Percentiles rank a stretch among this genome's conserved stretches.
Conservation (phyloP, 495 filamentous ascomycete genomes). For the Patellaria atrata region DNA sequence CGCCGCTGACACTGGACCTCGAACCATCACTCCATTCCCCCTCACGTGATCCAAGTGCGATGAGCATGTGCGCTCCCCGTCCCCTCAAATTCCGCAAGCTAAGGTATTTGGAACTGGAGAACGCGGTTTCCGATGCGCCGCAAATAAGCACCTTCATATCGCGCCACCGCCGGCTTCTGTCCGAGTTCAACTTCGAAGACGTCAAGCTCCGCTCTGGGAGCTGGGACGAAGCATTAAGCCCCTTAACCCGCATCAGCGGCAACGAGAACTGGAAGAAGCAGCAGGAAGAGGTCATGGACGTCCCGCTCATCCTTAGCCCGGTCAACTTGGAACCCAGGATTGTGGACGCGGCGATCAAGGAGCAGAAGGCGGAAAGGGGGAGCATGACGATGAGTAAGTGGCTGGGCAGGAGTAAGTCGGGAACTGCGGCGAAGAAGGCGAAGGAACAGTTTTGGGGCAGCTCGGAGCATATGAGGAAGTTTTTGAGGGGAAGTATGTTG, state of each 20-base stretch:
- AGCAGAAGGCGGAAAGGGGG: conserved; percentile 7
- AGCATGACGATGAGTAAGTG: conserved; percentile 9
- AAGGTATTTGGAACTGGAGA: conserved; percentile 48
- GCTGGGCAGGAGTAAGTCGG: conserved; percentile 11
- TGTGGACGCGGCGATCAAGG: conserved; percentile 12
- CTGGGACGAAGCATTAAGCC: conserved; percentile 63
- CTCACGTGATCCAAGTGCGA: conserved; percentile 33
- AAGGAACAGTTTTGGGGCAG: conserved; percentile 28
- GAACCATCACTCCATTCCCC: conserved; percentile 38
- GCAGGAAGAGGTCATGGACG: conserved; percentile 30
- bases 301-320: conserved; percentile 20
- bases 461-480: conserved; percentile 32
- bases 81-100: conserved; percentile 41
- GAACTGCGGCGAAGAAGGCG: conserved; percentile 18
- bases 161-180: conserved; percentile 45
- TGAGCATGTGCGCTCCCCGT: conserved; percentile 13
- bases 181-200: conserved; percentile 60
- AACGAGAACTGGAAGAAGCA: conserved; percentile 36
- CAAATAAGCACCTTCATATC: conserved; percentile 49
- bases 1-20: conserved; percentile 48
- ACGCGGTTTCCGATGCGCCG: conserved; percentile 48
- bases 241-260: conserved; percentile 43
- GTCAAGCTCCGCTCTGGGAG: conserved; percentile 46
- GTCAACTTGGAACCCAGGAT: conserved; percentile 13
- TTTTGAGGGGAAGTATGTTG: conserved; percentile 28